phyloP scores from a whole-genome alignment of 495 filamentous ascomycete species.

The Neurospora sp. region DNA sequence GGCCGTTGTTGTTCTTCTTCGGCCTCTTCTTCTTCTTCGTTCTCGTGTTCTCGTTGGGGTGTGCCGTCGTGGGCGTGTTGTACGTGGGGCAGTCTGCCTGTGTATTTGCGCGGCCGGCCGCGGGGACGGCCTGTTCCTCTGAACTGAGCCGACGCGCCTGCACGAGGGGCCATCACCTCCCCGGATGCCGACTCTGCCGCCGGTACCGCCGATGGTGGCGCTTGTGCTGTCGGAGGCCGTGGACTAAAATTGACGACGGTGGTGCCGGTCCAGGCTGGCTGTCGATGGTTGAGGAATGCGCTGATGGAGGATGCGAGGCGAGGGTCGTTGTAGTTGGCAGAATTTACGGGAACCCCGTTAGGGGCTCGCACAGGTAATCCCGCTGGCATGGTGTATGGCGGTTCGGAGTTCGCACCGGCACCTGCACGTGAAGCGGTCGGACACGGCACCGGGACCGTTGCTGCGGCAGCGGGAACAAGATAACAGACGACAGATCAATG shows the following conservation, averaged over 20 bases:
- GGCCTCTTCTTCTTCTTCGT: not conserved
- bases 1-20: not conserved
- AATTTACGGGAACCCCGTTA: not conserved
- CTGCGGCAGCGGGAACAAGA: not conserved
- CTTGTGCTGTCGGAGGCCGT: not conserved
- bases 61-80: not conserved
- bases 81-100: not conserved
- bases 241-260: not conserved
- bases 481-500: not conserved
- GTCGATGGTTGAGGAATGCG: slow-evolving; percentile 1
- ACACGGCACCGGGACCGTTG: not conserved
- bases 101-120: not conserved
- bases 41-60: not conserved
- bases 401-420: not conserved
- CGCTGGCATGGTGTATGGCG: not conserved
- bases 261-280: slow-evolving; percentile 5
- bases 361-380: not conserved
- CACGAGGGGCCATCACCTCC: not conserved
- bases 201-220: not conserved
- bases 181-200: not conserved
- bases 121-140: not conserved
- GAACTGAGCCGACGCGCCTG: not conserved
- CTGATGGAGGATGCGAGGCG: slow-evolving; percentile 6
- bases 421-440: not conserved
- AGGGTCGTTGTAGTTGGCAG: not conserved